Evolutionary conservation across 345 rosid genomes (phyloP), one percentile per base, ranked within the genome.

Genomic region (Viola odorata): DNA sequence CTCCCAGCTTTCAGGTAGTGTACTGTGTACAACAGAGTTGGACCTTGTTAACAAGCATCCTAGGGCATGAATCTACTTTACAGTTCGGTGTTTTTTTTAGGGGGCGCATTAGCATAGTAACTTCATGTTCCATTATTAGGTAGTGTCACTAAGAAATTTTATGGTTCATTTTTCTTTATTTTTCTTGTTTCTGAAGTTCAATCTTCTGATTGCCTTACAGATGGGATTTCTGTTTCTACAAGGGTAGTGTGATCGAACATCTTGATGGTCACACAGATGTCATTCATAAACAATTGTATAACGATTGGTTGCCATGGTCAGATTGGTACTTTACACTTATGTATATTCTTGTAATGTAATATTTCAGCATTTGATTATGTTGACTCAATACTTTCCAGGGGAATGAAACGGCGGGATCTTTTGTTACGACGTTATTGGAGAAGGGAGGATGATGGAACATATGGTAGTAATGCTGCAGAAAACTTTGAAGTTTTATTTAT

Each of bases 371-470:
- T 66, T 50, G 36, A 32, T 63, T 73, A 32, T 59, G 70, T 42
- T 61, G 59, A 39, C 45, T 12, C 12, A 41, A 13, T 67, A 52
- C 57, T 63, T 69, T 77, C 60, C 69, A 89, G 96, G 98, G 95
- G 95, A 69, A 85, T 89, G 88, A 85, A 77, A 63, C 69, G 80
- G 57, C 78, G 98, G 77, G 98, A 91, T 73, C 78, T 91, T 61
- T 78, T 81, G 67, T 74, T 91, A 77, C 82, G 85, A 42, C 92
- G 96, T 62, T 91, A 87, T 66, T 91, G 98, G 98, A 85, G 98
- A 79, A 84, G 98, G 78, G 98, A 91, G 79, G 96, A 87, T 70
- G 96, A 86, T 65, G 96, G 98, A 59, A 89, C 95, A 67, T 91
- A 91, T 78, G 98, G 98, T 91, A 64, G 68, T 55, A 15, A 61